Evolutionary conservation across 1,139 yeast genomes (phyloP).

Genomic region (Debaryomyces coudertii): DNA sequence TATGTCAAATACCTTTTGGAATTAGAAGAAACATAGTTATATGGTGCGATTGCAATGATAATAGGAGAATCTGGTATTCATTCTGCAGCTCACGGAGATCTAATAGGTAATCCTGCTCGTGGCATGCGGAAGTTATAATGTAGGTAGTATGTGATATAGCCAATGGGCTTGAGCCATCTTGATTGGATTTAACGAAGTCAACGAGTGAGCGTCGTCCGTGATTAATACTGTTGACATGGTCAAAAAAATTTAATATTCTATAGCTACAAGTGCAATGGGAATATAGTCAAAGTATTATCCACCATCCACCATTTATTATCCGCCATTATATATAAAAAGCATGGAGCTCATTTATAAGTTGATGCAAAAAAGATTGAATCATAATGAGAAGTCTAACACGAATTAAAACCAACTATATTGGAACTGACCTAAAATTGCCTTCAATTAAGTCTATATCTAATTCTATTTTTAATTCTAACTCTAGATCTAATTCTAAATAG

Average conservation of each 20-base stretch:
- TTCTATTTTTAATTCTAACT: not conserved
- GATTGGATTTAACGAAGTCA: slow-evolving; percentile 14
- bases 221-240: slow-evolving; percentile 16
- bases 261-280: not conserved
- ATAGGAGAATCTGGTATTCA: slow-evolving; percentile 25
- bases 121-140: slow-evolving; percentile 33
- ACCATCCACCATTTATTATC: too few species aligned
- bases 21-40: slow-evolving; percentile 24
- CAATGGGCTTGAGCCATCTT: slow-evolving; percentile 1
- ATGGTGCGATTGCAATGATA: slow-evolving; percentile 31
- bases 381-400: not conserved
- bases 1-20: slow-evolving; percentile 30
- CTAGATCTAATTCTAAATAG: not conserved
- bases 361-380: not conserved
- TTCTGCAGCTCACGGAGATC: slow-evolving; percentile 22
- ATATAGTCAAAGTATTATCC: not conserved
- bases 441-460: not conserved
- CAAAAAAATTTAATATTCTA: not conserved
- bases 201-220: slow-evolving; percentile 14
- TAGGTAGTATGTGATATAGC: not conserved
- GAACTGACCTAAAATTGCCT: too few species aligned
- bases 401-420: too few species aligned
- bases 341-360: not conserved
- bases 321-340: not conserved
- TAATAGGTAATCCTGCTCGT: slow-evolving; percentile 27